A percentile compares a stretch with the other conserved stretches of the same genome.
Evolutionary conservation across 1,284 basidiomycete genomes (phyloP).

Genomic region (Cutaneotrichosporon cavernicola): DNA sequence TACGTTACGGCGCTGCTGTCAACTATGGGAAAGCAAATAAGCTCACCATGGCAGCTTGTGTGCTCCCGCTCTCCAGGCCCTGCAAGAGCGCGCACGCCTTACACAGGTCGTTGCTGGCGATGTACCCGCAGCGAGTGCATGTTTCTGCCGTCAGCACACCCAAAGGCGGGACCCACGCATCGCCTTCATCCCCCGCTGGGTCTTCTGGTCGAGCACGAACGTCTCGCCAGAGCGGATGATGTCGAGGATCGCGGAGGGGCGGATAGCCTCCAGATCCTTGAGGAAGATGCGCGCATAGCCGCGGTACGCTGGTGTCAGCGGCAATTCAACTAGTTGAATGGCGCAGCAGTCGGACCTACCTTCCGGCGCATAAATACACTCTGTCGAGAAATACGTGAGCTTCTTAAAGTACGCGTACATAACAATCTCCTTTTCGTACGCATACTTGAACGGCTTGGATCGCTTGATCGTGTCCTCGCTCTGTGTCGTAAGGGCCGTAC

Average conservation of each 20-base stretch:
- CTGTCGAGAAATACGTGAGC: slow-evolving; percentile 97
- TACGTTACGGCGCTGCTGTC: not conserved
- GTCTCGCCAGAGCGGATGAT: slow-evolving; percentile 95
- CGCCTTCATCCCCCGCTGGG: slow-evolving; percentile 70
- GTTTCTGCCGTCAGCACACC: slow-evolving; percentile 62
- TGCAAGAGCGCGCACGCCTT: slow-evolving; percentile 90
- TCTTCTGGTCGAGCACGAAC: slow-evolving; percentile 74
- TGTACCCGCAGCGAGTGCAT: slow-evolving; percentile 84
- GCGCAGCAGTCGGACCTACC: slow-evolving; percentile 33
- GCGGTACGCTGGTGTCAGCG: slow-evolving; percentile 68
- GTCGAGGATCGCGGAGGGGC: slow-evolving; percentile 93
- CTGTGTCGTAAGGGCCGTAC: slow-evolving; percentile 89
- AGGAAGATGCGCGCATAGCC: slow-evolving; percentile 92
- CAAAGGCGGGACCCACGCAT: slow-evolving; percentile 63
- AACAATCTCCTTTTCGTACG: slow-evolving; percentile 99
- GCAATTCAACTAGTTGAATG: no score
- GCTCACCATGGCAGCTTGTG: slow-evolving; percentile 59
- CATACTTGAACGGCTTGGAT: slow-evolving; percentile 98
- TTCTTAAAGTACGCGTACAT: slow-evolving; percentile 99
- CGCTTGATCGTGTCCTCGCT: slow-evolving; percentile 92
- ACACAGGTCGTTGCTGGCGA: slow-evolving; percentile 87
- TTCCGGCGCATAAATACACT: slow-evolving; percentile 98
- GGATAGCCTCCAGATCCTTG: slow-evolving; percentile 90
- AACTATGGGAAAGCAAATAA: not conserved
- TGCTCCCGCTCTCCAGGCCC: slow-evolving; percentile 81